Base-by-base conservation (phyloP, 192 early-diverging fungal species). In the Umbelopsis sp. region DNA sequence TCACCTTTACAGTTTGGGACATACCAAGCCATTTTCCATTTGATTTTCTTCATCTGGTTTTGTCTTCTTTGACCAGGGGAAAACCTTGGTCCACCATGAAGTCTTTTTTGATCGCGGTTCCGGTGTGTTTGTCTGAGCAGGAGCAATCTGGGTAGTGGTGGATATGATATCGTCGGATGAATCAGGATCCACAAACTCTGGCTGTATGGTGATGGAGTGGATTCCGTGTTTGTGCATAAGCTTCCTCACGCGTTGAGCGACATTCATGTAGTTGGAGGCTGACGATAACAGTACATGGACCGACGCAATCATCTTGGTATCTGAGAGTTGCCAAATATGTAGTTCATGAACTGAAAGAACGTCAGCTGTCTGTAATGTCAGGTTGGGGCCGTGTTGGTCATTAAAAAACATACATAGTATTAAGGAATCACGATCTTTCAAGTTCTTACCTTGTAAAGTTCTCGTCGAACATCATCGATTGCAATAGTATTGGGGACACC, bases 241-340 rank as follows among this genome's bases (percentile, higher is more conserved):
- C n/a, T 71, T 75, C 83, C 95, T 93, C 74, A 97, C 87, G 14
- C 82, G 66, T 20, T 84, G 70, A 8, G 92, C 91, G 24, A 96
- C 81, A 8, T 77, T 75, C 89, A 92, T 92, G 70, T 94, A 96
- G 56, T 87, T 73, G 69, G 79, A 70, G 38, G 85, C 85, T 16
- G 83, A 84, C 20, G 79, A 74, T 12, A 95, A 79, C 20, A 89
- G 76, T 1, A 96, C 86, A 76, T 98, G 96, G n/a, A 95, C 87
- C 1, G 91, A 93, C 0, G 91, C 92, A 34, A 96, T 85, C 65
- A 84, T 85, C 71, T 96, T 93, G 66, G 86, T 90, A 65, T 95
- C 92, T 31, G 91, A 93, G 71, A 97, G 79, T 77, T 94, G 90
- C 94, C 95, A 98, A 29, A 98, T 91, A 74, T 98, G 96, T 22